A percentile compares a stretch with the other conserved stretches of the same genome.
Conservation (phyloP, 2,329 filamentous ascomycete genomes). For the Colletotrichum liaoningense region DNA sequence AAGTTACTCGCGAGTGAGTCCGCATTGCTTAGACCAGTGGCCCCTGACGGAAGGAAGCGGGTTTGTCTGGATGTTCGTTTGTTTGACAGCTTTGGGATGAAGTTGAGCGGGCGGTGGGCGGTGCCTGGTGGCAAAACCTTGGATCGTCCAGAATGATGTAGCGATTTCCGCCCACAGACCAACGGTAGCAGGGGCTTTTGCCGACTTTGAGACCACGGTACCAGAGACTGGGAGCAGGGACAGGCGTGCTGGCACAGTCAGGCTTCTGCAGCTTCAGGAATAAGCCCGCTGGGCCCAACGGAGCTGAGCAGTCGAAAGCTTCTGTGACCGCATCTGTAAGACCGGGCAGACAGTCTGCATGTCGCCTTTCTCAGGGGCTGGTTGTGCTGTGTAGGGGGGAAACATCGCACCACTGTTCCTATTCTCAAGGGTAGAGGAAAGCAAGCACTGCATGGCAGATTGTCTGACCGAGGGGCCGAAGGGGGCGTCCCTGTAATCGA, state of each 20-base stretch:
- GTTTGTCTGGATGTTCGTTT: background rate
- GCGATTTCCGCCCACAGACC: background rate
- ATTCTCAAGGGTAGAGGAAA: background rate
- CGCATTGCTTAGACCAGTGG: background rate
- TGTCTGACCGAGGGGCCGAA: background rate
- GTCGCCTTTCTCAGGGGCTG: background rate
- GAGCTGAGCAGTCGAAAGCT: background rate
- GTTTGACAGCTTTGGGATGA: background rate
- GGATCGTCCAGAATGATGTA: background rate
- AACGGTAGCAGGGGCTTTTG: background rate
- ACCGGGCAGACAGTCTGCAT: background rate
- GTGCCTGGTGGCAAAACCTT: slow-evolving; percentile 30
- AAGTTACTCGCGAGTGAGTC: background rate
- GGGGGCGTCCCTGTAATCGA: background rate
- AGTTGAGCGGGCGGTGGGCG: slow-evolving; percentile 6
- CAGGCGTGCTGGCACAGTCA: background rate
- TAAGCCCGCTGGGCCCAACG: background rate
- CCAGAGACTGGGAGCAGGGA: background rate
- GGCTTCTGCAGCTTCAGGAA: slow-evolving; percentile 15
- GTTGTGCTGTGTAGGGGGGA: background rate
- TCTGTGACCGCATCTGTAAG: background rate
- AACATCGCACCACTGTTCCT: slow-evolving; percentile 1
- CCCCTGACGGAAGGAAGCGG: slow-evolving; percentile 11
- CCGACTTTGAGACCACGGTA: background rate
- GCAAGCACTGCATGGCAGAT: background rate